Conservation (phyloP, 2,329 filamentous ascomycete species). For the Ambrosiella xylebori region DNA sequence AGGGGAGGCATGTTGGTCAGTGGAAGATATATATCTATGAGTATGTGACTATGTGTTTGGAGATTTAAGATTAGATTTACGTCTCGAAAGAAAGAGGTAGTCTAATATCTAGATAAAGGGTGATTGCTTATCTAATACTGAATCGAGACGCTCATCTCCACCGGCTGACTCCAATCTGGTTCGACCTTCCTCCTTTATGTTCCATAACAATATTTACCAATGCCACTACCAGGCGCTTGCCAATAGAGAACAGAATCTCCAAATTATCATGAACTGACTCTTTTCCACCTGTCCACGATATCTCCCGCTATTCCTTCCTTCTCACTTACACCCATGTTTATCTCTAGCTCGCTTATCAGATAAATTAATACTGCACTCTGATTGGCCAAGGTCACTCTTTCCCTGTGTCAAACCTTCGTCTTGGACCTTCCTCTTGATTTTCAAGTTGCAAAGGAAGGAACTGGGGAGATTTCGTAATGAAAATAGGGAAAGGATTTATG, state of each 20-base stretch:
- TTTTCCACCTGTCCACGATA: too few relatives aligned
- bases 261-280: too few relatives aligned
- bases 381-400: neutral
- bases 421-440: slow-evolving; percentile 2
- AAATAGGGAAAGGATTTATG: neutral
- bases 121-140: neutral
- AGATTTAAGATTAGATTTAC: too few relatives aligned
- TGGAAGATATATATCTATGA: neutral
- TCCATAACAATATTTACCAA: too few relatives aligned
- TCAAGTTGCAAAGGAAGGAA: neutral
- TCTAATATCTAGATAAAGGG: neutral
- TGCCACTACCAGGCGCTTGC: too few relatives aligned
- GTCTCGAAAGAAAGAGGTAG: too few relatives aligned
- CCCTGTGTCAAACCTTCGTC: neutral
- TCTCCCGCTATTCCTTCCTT: too few relatives aligned
- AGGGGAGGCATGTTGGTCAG: neutral
- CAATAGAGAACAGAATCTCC: too few relatives aligned
- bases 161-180: neutral
- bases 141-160: neutral
- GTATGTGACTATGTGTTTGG: neutral
- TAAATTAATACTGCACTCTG: neutral
- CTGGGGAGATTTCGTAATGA: slow-evolving; percentile 4
- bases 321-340: neutral
- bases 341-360: neutral
- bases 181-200: neutral